phyloP scores from a whole-genome alignment of 2,329 filamentous ascomycete genomes.

The Sporothrix luriei region DNA sequence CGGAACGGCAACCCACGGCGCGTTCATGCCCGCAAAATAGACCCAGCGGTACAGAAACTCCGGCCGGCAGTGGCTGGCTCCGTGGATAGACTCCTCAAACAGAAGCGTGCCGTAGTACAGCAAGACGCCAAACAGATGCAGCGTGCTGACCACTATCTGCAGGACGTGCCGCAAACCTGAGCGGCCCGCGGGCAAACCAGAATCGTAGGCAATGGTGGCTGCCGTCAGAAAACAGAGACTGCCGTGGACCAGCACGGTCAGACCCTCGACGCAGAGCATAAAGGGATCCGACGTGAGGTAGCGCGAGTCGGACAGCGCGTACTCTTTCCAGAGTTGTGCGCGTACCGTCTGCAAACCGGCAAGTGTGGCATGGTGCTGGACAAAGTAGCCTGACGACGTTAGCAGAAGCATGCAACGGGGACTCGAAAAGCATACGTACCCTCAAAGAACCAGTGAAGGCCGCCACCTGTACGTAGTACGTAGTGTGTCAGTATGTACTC shows the following conservation, averaged over 20 bases:
- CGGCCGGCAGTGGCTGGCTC: conserved; percentile 58
- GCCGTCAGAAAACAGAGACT: conserved; percentile 59
- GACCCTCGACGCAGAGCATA: conserved; percentile 82
- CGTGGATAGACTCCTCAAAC: conserved; percentile 51
- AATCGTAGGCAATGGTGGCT: conserved; percentile 47
- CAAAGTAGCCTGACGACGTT: conserved; percentile 64
- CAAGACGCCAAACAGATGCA: conserved; percentile 63
- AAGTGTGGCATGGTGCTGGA: conserved; percentile 67
- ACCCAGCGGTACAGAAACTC: conserved; percentile 65
- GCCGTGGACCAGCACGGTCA: conserved; percentile 70
- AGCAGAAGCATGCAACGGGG: background rate
- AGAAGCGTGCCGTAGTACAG: conserved; percentile 64
- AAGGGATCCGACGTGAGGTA: conserved; percentile 82
- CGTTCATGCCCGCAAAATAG: conserved; percentile 64
- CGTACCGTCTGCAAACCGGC: conserved; percentile 70
- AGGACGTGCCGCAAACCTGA: conserved; percentile 52
- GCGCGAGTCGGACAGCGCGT: conserved; percentile 80
- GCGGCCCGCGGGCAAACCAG: conserved; percentile 39
- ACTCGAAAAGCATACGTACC: conserved; percentile 47
- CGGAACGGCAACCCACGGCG: conserved; percentile 62
- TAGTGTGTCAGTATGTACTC: background rate
- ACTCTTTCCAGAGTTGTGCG: conserved; percentile 92
- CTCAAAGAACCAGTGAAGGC: conserved; percentile 80
- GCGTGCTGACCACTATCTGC: conserved; percentile 55
- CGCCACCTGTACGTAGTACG: conserved; percentile 53